Conservation (phyloP, 2,329 filamentous ascomycete genomes). For the Ascochyta viciae-villosae region DNA sequence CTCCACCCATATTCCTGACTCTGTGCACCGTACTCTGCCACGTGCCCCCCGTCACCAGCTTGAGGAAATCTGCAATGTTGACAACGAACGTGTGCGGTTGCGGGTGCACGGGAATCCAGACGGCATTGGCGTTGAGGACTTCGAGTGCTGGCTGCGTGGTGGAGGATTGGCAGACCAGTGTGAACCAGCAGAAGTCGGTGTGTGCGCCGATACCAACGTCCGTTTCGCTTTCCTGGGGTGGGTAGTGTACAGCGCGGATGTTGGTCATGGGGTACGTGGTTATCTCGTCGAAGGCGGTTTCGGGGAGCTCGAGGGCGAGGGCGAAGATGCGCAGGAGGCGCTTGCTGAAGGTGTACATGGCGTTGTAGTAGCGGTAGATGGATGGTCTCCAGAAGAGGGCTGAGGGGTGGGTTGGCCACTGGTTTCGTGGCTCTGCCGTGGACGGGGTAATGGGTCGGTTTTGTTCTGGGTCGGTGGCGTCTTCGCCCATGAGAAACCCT, state of each 20-base stretch:
- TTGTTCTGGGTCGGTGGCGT: slow-evolving; percentile 44
- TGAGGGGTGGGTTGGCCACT: slow-evolving; percentile 40
- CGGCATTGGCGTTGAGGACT: slow-evolving; percentile 52
- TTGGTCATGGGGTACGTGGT: slow-evolving; percentile 53
- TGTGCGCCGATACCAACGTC: slow-evolving; percentile 53
- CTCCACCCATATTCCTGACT: slow-evolving; percentile 49
- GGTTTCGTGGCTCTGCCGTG: slow-evolving; percentile 34
- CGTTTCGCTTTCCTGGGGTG: slow-evolving; percentile 40
- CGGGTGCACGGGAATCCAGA: slow-evolving; percentile 51
- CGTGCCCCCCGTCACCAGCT: slow-evolving; percentile 50
- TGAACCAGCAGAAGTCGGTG: slow-evolving; percentile 54
- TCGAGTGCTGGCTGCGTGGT: slow-evolving; percentile 45
- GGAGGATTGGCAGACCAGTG: slow-evolving; percentile 46
- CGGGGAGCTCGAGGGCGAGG: slow-evolving; percentile 50
- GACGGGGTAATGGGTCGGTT: slow-evolving; percentile 22
- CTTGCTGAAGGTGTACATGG: slow-evolving; percentile 40
- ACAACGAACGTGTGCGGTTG: slow-evolving; percentile 49
- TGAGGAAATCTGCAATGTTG: slow-evolving; percentile 53
- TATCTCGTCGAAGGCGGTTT: slow-evolving; percentile 48
- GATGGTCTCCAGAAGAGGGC: slow-evolving; percentile 41
- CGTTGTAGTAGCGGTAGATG: slow-evolving; percentile 41
- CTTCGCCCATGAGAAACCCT: slow-evolving; percentile 47
- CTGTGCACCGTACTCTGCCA: slow-evolving; percentile 53
- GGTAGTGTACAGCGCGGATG: slow-evolving; percentile 52
- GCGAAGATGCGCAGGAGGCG: slow-evolving; percentile 48